Evolutionary conservation across 129 eudicot genomes (phyloP), one percentile per base, ranked within the genome.

Genomic region (Rutidosis leptorrhynchoides): DNA sequence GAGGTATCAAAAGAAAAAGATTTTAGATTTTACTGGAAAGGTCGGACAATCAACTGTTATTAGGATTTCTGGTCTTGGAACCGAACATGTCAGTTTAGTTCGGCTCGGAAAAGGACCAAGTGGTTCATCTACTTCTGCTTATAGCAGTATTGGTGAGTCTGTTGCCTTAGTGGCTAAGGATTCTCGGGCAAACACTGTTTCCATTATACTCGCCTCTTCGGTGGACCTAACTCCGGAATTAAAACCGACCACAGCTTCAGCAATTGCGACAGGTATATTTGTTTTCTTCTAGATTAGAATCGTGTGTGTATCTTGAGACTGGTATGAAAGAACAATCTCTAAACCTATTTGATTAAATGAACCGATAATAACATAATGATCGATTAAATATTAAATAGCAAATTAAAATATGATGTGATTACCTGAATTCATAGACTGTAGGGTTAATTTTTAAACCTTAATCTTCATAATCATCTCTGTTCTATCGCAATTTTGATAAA

Each of bases 11-110:
- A 51, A 0, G 97, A 94, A 79, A 97, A 94, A 84, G 95, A 94
- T 70, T n/a, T n/a, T n/a, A n/a, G n/a, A n/a, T n/a, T 94, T 94
- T 73, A 79, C 84, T n/a, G 99, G 99, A 49, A 89, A 84, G 67
- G 73, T 80, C 43, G 99, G 99, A 40, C 99, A 94, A 56, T 89
- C 85, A 1, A 86, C 94, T 8, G 61, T 83, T 67, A 85, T 94
- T 46, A 73, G 97, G 77, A 82, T 94, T 78, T 75, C 97, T 2
- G 90, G 90, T 30, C 82, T 82, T 17, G 93, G 90, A n/a, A 76
- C 95, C 21, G 88, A 92, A 79, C 82, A 96, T 77, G 76, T 92
- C 48, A 79, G 89, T 55, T 83, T 92, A 62, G 74, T 88, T 63
- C 96, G 98, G 65, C 88, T 92, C 15, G 98, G 96, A 60, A 68